These are phyloP conservation scores for Citrus reticulata DNA, from an alignment of 345 rosid species.

Conservation along the genomic window DNA sequence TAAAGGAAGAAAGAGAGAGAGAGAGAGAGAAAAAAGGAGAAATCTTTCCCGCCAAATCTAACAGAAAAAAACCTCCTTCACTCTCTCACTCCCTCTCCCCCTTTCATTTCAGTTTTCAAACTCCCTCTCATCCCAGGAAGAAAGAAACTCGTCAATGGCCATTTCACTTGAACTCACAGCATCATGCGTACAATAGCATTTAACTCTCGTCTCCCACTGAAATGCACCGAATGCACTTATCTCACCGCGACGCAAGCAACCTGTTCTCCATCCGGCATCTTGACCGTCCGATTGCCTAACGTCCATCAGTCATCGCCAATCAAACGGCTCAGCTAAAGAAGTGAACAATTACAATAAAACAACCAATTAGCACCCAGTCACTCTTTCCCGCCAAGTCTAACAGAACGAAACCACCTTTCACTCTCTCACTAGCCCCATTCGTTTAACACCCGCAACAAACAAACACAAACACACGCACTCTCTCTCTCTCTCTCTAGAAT, in stretches of 20 bases:
- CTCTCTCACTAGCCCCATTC: neutral
- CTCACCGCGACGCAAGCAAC: too few species aligned
- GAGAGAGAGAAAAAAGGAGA: too few species aligned
- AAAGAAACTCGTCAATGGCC: neutral
- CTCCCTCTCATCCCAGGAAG: too few species aligned
- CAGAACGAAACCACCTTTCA: neutral
- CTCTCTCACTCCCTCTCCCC: neutral
- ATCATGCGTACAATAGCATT: too few species aligned
- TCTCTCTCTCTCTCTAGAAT: neutral
- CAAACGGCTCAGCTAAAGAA: neutral
- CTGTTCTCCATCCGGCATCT: too few species aligned
- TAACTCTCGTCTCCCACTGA: too few species aligned
- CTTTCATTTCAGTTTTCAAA: too few species aligned
- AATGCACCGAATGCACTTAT: too few species aligned
- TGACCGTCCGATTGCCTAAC: neutral
- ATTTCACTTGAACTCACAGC: too few species aligned
- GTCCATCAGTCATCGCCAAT: too few species aligned
- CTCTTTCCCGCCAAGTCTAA: constrained; percentile 15
- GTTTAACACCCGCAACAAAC: neutral
- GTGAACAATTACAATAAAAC: neutral
- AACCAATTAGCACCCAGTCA: too few species aligned
- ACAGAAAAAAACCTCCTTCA: neutral
- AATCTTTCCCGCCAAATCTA: constrained; percentile 15
- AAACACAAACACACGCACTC: neutral
- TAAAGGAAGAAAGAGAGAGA: too few species aligned